Base-by-base conservation (phyloP, 306 rosid species). In the Pterocarpus santalinus region DNA sequence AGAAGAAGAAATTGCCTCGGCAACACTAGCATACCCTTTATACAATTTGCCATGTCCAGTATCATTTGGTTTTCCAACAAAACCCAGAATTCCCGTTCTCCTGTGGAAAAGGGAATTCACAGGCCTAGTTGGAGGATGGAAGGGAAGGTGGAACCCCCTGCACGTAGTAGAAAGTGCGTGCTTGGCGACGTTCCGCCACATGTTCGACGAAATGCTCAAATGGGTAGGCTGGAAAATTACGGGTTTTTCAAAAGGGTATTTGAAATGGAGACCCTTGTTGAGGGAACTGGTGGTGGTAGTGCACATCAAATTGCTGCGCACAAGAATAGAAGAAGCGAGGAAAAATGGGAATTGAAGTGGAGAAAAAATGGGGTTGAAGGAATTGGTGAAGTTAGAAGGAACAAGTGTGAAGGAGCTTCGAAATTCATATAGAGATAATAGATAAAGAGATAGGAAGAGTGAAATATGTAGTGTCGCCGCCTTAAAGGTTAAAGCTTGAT, bases 141-240 rank as follows among this genome's bases (percentile, higher is more conserved):
- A 46, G 28, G 46, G 57, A 41, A 68, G 33, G 30, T 76, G 78
- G 64, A 67, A 51, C 15, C 82, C 79, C 38, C 78, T 69, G 56
- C 32, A 88, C 43, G 76, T 79, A 49, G 70, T 77, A 9, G 63
- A 76, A 68, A 88, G 52, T 47, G 86, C 88, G 69, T 71, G 91
- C 70, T 81, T 93, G 36, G 92, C 90, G 55, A 85, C 47, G 85
- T 60, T 87, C 17, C 85, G 89, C 94, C 94, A 95, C 94, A 93
- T 81, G 82, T 75, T 83, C 53, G 98, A 65, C 15, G 88, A 85
- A 72, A 90, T 76, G 89, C 72, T 75, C 2, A 82, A 79, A 53
- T 82, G 87, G 65, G 79, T 64, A 17, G 33, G 67, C 30, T 34
- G 87, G 12, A 33, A 79, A 74, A 39, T 36, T 1, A 15, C 7